phyloP scores from a whole-genome alignment of 2,329 filamentous ascomycete species.

The Ophioceras dolichostomum region DNA sequence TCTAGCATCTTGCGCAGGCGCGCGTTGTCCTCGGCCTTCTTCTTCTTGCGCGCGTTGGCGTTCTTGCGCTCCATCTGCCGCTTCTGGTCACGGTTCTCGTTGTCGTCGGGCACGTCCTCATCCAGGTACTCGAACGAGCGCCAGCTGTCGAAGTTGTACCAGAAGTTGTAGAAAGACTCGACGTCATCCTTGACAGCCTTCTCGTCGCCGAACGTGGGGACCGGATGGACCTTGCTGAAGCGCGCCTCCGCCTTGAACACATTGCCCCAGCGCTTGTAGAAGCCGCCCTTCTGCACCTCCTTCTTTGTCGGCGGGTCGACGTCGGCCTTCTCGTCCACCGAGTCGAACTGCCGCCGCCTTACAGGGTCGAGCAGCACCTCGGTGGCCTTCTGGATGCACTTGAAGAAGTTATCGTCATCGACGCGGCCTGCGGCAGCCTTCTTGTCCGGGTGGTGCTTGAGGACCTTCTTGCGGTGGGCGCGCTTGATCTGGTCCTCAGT shows the following conservation, averaged over 20 bases:
- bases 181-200: conserved; percentile 82
- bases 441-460: conserved; percentile 98
- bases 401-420: conserved; percentile 98
- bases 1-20: conserved; percentile 86
- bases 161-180: conserved; percentile 98
- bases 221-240: conserved; percentile 85
- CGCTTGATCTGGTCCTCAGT: conserved; percentile 98
- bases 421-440: conserved; percentile 79
- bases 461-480: conserved; percentile 98
- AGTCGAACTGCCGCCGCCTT: conserved; percentile 92
- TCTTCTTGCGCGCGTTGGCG: conserved; percentile 94
- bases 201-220: conserved; percentile 74
- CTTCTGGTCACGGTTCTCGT: conserved; percentile 98
- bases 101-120: conserved; percentile 97
- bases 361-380: conserved; percentile 86
- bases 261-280: conserved; percentile 86
- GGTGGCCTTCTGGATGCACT: conserved; percentile 98
- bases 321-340: conserved; percentile 86
- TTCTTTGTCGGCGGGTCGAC: conserved; percentile 91
- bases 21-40: conserved; percentile 94
- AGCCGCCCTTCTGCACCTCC: conserved; percentile 73
- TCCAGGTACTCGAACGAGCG: conserved; percentile 95
- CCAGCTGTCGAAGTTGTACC: conserved; percentile 99
- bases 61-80: conserved; percentile 98
- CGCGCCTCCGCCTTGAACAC: conserved; percentile 88